Conservation (phyloP, 1,139 yeast genomes). For the Pichia kudriavzevii region DNA sequence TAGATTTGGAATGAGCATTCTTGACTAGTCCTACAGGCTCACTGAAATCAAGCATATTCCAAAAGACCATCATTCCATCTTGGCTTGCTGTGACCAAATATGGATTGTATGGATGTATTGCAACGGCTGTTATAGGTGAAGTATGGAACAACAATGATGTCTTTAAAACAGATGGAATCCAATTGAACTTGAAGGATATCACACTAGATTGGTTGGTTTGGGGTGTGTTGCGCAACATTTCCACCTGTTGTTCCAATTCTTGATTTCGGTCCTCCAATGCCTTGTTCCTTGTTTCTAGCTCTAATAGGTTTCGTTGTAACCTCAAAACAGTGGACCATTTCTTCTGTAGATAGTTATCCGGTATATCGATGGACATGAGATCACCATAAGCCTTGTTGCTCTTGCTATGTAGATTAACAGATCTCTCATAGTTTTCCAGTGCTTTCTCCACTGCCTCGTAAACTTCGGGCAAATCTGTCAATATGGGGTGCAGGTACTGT, state of each 20-base stretch:
- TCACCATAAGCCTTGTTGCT: too few relatives aligned
- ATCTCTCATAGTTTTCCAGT: background rate
- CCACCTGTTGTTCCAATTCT: slow-evolving; percentile 4
- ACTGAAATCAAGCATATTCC: slow-evolving; percentile 62
- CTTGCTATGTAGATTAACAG: background rate
- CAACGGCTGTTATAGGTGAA: slow-evolving; percentile 53
- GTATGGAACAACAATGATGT: slow-evolving; percentile 49
- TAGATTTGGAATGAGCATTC: slow-evolving; percentile 66
- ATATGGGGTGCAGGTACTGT: slow-evolving; percentile 15
- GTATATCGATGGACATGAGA: slow-evolving; percentile 24
- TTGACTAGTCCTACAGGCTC: slow-evolving; percentile 62
- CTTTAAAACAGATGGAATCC: slow-evolving; percentile 63
- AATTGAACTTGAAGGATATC: slow-evolving; percentile 35
- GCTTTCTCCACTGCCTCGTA: slow-evolving; percentile 2
- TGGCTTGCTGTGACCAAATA: slow-evolving; percentile 59
- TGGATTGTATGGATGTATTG: slow-evolving; percentile 70
- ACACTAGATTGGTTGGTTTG: background rate
- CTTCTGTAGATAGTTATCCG: slow-evolving; percentile 51
- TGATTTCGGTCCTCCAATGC: slow-evolving; percentile 19
- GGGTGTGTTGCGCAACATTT: background rate
- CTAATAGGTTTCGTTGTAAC: slow-evolving; percentile 67
- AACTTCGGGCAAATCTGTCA: slow-evolving; percentile 3
- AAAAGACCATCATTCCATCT: slow-evolving; percentile 66
- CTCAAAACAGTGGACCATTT: slow-evolving; percentile 87
- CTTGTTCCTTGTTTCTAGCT: slow-evolving; percentile 32